phyloP scores from a whole-genome alignment of 305 asterid genomes.

The Fraxinus ornus region DNA sequence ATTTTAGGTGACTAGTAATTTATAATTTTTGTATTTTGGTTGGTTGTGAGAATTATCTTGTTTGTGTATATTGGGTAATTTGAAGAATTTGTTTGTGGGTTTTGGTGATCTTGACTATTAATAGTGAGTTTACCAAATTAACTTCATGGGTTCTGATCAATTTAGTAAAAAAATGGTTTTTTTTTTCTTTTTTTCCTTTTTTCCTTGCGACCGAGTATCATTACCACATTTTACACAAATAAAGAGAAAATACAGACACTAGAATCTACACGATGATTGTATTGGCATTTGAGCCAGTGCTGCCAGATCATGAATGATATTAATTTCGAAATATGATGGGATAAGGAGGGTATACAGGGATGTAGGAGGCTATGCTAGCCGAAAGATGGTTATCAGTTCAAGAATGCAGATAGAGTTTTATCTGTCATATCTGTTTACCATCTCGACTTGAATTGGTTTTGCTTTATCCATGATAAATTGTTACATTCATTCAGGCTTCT shows the following conservation, averaged over 20 bases:
- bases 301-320: not conserved
- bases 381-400: not conserved
- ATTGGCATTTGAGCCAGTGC: not conserved
- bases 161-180: not conserved
- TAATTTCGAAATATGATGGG: not conserved
- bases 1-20: not conserved
- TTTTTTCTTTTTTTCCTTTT: not conserved
- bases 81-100: slow-evolving; percentile 24
- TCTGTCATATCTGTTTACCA: not conserved
- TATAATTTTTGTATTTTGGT: not conserved
- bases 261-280: not conserved
- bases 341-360: not conserved
- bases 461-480: not conserved
- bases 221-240: not conserved
- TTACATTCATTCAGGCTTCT: not conserved
- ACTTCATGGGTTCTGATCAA: not conserved
- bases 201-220: not conserved
- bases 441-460: not conserved
- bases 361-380: not conserved
- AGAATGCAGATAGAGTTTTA: not conserved
- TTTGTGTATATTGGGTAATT: not conserved
- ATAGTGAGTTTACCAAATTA: not conserved
- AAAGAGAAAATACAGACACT: not conserved
- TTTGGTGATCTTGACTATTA: not conserved
- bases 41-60: not conserved